Evolutionary conservation across 352 stramenopile species (phyloP).

Genomic region (Phytophthora lateralis): DNA sequence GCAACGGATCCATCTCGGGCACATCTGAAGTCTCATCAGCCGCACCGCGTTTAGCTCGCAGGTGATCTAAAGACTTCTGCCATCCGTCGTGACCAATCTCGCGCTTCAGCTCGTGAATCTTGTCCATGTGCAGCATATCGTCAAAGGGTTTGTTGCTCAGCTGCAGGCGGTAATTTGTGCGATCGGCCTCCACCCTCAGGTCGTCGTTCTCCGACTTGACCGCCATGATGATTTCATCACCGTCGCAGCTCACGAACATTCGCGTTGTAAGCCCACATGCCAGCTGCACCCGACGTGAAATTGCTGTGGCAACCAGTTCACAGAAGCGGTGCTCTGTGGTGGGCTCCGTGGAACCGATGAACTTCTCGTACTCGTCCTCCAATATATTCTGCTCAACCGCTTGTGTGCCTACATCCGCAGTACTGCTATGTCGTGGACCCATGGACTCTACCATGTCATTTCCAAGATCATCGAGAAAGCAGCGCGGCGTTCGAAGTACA

Average conservation of each 20-base stretch:
- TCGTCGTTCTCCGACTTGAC: conserved; percentile 76
- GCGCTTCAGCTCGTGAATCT: conserved; percentile 48
- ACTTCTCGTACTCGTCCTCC: conserved; percentile 60
- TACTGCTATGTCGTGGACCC: conserved; percentile 35
- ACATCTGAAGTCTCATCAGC: conserved; percentile 34
- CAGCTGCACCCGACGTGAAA: conserved; percentile 64
- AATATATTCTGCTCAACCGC: conserved; percentile 39
- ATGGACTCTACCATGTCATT: conserved; percentile 37
- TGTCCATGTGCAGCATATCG: conserved; percentile 50
- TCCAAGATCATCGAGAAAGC: conserved; percentile 62
- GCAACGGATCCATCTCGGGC: conserved; percentile 69
- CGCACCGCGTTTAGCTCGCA: conserved; percentile 50
- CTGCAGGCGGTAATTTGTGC: conserved; percentile 65
- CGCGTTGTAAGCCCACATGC: conserved; percentile 71
- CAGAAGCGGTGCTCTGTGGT: conserved; percentile 66
- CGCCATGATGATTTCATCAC: conserved; percentile 78
- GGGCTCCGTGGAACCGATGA: conserved; percentile 36
- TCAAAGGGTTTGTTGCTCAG: conserved; percentile 75
- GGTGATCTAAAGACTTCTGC: conserved; percentile 48
- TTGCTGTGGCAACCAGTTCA: conserved; percentile 58
- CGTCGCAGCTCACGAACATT: conserved; percentile 69
- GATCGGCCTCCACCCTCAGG: conserved; percentile 67
- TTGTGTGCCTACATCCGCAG: conserved; percentile 29
- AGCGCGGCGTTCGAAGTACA: conserved; percentile 58
- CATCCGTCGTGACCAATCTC: conserved; percentile 53